phyloP scores from a whole-genome alignment of 768 basidiomycete species.

The Lyophyllum semitale region DNA sequence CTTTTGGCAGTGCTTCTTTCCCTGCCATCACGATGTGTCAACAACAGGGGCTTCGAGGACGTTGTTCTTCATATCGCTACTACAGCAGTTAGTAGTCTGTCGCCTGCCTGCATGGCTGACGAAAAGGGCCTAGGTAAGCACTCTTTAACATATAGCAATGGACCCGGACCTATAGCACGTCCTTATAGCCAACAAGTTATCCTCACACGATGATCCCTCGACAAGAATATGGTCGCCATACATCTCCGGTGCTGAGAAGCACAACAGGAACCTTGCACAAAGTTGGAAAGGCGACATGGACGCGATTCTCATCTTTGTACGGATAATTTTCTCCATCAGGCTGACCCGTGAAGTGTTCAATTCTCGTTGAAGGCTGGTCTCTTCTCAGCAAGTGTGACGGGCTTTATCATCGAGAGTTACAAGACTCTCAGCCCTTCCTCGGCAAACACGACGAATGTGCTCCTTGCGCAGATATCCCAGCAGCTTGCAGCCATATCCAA shows the following conservation, averaged over 20 bases:
- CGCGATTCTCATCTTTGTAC: conserved; percentile 39
- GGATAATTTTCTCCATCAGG: background rate
- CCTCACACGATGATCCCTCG: conserved; percentile 34
- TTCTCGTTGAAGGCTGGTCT: conserved; percentile 32
- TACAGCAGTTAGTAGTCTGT: background rate
- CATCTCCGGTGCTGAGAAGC: conserved; percentile 32
- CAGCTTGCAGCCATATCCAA: conserved; percentile 28
- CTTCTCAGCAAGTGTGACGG: conserved; percentile 40
- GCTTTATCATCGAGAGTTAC: conserved; percentile 42
- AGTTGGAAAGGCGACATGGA: conserved; percentile 46
- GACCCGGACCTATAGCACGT: background rate
- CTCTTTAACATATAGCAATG: background rate
- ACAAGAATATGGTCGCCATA: conserved; percentile 40
- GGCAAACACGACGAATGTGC: conserved; percentile 23
- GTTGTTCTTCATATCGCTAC: background rate
- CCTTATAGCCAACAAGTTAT: background rate
- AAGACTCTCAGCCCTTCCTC: conserved; percentile 31
- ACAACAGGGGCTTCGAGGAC: too few relatives aligned
- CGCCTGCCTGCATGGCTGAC: background rate
- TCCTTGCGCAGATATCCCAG: conserved; percentile 32
- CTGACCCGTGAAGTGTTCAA: background rate
- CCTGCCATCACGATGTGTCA: background rate
- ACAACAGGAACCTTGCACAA: conserved; percentile 31
- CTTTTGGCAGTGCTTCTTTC: background rate
- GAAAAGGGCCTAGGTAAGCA: background rate